Base-by-base conservation (phyloP, 176 grass and related monocot species). In the Hsuehochloa calcarea region DNA sequence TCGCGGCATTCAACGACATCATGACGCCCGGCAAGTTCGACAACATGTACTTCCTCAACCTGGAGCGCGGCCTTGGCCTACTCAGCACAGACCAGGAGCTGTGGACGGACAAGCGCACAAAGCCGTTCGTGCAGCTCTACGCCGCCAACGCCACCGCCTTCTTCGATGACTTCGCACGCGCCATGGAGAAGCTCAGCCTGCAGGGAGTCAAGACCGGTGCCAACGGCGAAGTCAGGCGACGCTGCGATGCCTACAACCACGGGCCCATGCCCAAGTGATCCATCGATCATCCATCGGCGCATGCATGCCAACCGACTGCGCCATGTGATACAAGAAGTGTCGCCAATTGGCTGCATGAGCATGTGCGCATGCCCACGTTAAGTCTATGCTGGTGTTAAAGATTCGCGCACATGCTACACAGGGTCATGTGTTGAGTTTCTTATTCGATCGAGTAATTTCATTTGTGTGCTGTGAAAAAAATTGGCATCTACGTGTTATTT, bases 21-120 rank as follows among this genome's bases (percentile, higher is more conserved):
- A 93, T 91, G 89, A 96, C 94, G 3, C 94, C 94, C 5, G 94
- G 91, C 45, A 90, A 87, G 68, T 90, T 87, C 80, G 89, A 96
- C 89, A 96, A 96, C 90, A 82, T 86, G 77, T 96, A 96, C 91
- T 96, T 86, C 87, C 40, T 93, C 70, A 96, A 96, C 79, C 77
- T 96, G 40, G 23, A 89, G 87, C 92, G 82, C 39, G 94, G 94
- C 12, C 80, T 96, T 8, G 94, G 89, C 13, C 72, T 96, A 68
- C 94, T 96, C 68, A 44, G 35, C 52, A 90, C 87, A 1, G 94
- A 96, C 84, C 69, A 89, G 83, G 94, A 92, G 61, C 77, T 96
- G 13, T 92, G 88, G 67, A 46, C 75, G 14, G 91, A 93, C 84
- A 26, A 45, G 45, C 75, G 94, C 66, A 93, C 94, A 56, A 91